Evolutionary conservation across 805 yeast species (phyloP), one percentile per base, ranked within the genome.

Genomic region (Millerozyma miso): DNA sequence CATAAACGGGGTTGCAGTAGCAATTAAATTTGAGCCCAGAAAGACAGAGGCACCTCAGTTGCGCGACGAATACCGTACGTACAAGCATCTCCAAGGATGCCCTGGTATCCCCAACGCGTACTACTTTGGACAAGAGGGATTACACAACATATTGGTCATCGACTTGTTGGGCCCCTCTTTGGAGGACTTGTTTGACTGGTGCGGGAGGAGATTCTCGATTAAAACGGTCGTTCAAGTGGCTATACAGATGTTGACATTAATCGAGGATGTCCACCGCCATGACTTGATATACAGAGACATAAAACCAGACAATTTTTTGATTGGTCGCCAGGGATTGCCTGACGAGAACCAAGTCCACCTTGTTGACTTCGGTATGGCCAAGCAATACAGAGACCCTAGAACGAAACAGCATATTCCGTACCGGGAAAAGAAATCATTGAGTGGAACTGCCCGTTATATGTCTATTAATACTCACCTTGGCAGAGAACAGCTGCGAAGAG

Each of bases 391-490:
- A 54, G 90, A 86, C 55, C 90, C 91, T 26, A 74, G 80, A 53
- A 81, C 91, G 0, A 83, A 83, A 54, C 85, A 79, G 50, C 95
- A 85, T 63, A 85, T 85, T 44, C 93, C 93, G 8, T 85, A 85
- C 60, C 74, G 90, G 52, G 95, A 85, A 61, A 73, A 83, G 53
- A 85, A 85, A 59, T 82, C 91, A 2, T 69, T 85, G 55, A 80
- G 88, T 62, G 95, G 95, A 16, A 85, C 95, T 1, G 93, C 93
- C 8, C 76, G 95, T 56, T 85, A 85, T 62, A 85, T 85, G 95
- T 84, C 91, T 8, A 85, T 85, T 46, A 85, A 85, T 64, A 85
- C 95, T n/a, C 95, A 85, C 67, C 66, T 85, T 55, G 93, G 93
- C 2, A 73, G 90, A 54, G 95, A 85, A 58, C 95, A 85, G 59